These are phyloP conservation scores for cucumber (Cucumis sativus) DNA, from an alignment of 306 rosid genomes.

Conservation along the genomic window Cucumber_9930_V3 NC_026655.2:4874501-4875000, in stretches of 20 bases:
- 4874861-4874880: neutral
- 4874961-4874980: neutral
- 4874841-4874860: neutral
- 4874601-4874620: neutral
- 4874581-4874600: neutral
- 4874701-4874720: neutral
- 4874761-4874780: neutral
- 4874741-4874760: neutral
- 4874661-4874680: too few species aligned
- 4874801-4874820: neutral
- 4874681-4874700: neutral
- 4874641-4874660: neutral
- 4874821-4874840: neutral
- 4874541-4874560: neutral
- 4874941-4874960: neutral
- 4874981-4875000: neutral
- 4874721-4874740: neutral
- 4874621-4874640: neutral
- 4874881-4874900: neutral
- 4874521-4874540: constrained; percentile 6
- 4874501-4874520: constrained; percentile 56
- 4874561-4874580: neutral
- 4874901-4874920: neutral
- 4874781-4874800: neutral
- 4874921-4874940: neutral